Base-by-base conservation (phyloP, 345 rosid species). In the Alliaria petiolata region DNA sequence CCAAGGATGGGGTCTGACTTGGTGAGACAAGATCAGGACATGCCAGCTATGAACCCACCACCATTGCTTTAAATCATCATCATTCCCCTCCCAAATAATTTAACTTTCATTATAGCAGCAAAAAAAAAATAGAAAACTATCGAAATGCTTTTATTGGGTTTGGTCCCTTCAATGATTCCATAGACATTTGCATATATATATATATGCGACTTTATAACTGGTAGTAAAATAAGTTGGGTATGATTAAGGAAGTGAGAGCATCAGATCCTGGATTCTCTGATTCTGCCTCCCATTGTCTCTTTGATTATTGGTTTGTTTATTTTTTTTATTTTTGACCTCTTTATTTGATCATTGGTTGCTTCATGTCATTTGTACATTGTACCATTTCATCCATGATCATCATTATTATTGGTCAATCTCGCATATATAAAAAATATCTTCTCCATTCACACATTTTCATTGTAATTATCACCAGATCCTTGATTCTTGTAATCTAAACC, bases 31-130 rank as follows among this genome's bases (percentile, higher is more conserved):
- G 70, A 69, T 75, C 65, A 69, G 17, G 70, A 76, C 75, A 69
- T 55, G 79, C 69, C 79, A 75, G 79, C 79, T 45, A 44, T 20
- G 75, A 76, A 62, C 75, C 79, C 70, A 76, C 69, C 79, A 76
- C 79, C 74, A 53, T 43, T 20, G 63, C 74, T 68, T 75, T 68
- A 51, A 60, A 61, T 69, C 45, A 62, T 28, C 6, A 28, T 4
- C 6, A 4, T 49, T 35, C 70, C 26, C 33, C 51, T 66, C 62
- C 53, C 19, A 75, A 75, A 67, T 74, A 13, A 75, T 75, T 75
- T 13, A 52, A 61, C 51, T 46, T 60, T 52, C 56, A 60, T 43
- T 54, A 40, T 67, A 49, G 44, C 10, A 22, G 36, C 57, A 22
- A 52, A 8, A 38, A 2, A 50, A 5, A 59, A 17, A 19, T 36